Percentiles rank a stretch among this genome's conserved stretches.
Conservation (phyloP, 768 basidiomycete species). For the Leccinellum luteum region DNA sequence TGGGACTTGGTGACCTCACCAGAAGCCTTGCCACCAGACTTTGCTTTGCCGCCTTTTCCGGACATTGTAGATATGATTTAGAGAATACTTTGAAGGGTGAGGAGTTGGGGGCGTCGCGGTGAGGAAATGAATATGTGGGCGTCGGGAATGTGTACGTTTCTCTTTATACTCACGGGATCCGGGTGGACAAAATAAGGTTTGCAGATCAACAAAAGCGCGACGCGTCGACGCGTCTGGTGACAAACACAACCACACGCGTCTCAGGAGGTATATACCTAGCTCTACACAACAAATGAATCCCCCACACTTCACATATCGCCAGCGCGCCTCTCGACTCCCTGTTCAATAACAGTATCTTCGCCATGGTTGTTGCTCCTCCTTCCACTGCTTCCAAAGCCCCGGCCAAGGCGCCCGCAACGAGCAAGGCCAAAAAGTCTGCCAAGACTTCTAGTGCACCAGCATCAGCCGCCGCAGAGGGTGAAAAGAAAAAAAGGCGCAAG, state of each 20-base stretch:
- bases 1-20: constrained; percentile 34
- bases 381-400: constrained; percentile 43
- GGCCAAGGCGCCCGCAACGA: constrained; percentile 39
- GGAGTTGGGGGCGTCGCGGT: not conserved
- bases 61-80: constrained; percentile 32
- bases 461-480: constrained; percentile 54
- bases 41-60: constrained; percentile 54
- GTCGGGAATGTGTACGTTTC: not conserved
- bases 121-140: constrained; percentile 8
- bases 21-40: constrained; percentile 64
- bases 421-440: constrained; percentile 52
- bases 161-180: constrained; percentile 29
- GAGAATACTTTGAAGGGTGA: not conserved
- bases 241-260: constrained; percentile 41
- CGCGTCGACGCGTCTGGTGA: constrained; percentile 35
- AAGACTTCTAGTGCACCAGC: constrained; percentile 54
- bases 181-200: constrained; percentile 33
- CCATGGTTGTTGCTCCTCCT: constrained; percentile 62
- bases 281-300: not conserved
- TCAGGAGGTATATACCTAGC: constrained; percentile 21
- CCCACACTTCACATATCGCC: constrained; percentile 11
- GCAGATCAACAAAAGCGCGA: constrained; percentile 37
- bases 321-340: constrained; percentile 9
- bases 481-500: constrained; percentile 91
- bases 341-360: constrained; percentile 9